Evolutionary conservation across 441 rosid species (phyloP).

Genomic region (Erodium trifolium): DNA sequence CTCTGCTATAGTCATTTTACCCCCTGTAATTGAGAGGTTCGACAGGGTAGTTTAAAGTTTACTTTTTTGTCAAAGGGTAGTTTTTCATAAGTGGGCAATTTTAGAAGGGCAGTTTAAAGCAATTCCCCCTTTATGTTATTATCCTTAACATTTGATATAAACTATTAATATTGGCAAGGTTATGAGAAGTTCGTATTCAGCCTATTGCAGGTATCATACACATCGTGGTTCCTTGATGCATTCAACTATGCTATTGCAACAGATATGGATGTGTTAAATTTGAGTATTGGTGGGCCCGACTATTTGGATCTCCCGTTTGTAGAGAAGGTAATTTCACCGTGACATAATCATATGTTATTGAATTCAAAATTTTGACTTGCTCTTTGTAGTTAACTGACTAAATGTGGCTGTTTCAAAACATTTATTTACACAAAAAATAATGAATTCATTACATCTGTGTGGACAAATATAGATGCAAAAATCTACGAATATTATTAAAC

Average conservation of each 20-base stretch:
- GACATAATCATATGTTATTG: background rate
- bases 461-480: background rate
- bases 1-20: too few species aligned
- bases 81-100: too few species aligned
- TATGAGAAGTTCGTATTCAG: conserved; percentile 84
- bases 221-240: conserved; percentile 99
- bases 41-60: too few species aligned
- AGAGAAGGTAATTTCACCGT: conserved; percentile 58
- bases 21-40: too few species aligned
- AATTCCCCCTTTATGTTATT: background rate
- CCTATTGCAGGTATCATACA: conserved; percentile 97
- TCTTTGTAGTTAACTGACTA: background rate
- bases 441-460: conserved; percentile 14
- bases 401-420: background rate
- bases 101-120: too few species aligned
- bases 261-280: conserved; percentile 85
- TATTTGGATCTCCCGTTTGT: conserved; percentile 95
- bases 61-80: too few species aligned
- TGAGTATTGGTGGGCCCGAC: conserved; percentile 99
- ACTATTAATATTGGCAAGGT: conserved; percentile 33
- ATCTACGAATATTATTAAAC: conserved; percentile 2
- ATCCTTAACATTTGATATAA: conserved; percentile 9
- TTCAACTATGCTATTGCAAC: conserved; percentile 96
- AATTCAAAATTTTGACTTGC: too few species aligned
- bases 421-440: background rate